Evolutionary conservation across 495 filamentous ascomycete genomes (phyloP).

Genomic region (Annulohypoxylon moriforme): DNA sequence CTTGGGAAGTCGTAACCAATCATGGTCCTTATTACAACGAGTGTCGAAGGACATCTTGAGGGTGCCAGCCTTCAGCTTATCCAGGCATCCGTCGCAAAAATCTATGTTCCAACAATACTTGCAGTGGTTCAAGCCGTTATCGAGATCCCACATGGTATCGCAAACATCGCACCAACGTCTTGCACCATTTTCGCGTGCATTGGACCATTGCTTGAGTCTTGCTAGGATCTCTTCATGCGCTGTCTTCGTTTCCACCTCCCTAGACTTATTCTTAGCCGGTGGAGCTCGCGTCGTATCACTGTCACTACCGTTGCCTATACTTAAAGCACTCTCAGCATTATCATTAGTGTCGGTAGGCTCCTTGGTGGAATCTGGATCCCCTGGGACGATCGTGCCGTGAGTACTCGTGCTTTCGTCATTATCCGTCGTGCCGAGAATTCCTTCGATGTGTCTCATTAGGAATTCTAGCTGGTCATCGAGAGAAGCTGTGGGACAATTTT

Average conservation of each 20-base stretch:
- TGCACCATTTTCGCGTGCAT: not conserved
- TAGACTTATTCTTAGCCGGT: not conserved
- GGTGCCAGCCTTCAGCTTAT: conserved; percentile 13
- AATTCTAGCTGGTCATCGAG: not conserved
- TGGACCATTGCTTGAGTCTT: not conserved
- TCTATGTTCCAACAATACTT: conserved; percentile 37
- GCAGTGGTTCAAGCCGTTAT: conserved; percentile 32
- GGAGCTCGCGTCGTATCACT: not conserved
- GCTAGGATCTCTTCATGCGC: not conserved
- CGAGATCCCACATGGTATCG: conserved; percentile 27
- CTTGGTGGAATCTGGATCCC: not conserved
- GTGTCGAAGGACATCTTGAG: conserved; percentile 2
- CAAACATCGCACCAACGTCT: not conserved
- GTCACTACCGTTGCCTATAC: not conserved
- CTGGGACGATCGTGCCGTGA: not conserved
- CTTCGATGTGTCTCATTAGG: not conserved
- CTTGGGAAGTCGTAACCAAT: conserved; percentile 11
- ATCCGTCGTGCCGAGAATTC: not conserved
- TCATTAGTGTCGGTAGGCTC: not conserved
- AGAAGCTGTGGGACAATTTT: not conserved
- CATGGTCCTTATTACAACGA: conserved; percentile 7
- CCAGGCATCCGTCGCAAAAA: conserved; percentile 39
- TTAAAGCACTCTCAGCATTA: not conserved
- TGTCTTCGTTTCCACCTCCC: not conserved
- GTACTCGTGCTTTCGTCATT: not conserved